phyloP scores from a whole-genome alignment of 345 rosid species.

The Orychophragmus violaceus region DNA sequence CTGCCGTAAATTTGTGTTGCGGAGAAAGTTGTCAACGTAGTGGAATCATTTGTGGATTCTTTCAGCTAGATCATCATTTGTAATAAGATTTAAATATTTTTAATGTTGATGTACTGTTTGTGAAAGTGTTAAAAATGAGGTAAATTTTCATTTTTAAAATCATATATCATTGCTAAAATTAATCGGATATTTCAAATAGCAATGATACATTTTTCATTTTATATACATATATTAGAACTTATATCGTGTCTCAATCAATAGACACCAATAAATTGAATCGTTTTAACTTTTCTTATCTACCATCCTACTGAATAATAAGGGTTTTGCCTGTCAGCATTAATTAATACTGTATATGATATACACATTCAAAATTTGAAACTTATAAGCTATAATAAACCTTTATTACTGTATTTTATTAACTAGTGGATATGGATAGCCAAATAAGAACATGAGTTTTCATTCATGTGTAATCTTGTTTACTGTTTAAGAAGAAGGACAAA shows the following conservation, averaged over 20 bases:
- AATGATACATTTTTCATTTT: not conserved
- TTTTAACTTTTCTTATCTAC: not conserved
- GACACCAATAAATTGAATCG: not conserved
- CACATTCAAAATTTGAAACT: not conserved
- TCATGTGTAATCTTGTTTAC: not conserved
- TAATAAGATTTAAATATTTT: no score
- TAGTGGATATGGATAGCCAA: not conserved
- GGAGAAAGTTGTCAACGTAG: no score
- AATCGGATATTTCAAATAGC: not conserved
- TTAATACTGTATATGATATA: not conserved
- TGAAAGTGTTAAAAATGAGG: no score
- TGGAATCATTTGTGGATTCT: no score
- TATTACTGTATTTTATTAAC: not conserved
- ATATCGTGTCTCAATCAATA: not conserved
- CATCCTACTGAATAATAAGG: not conserved
- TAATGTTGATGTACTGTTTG: no score
- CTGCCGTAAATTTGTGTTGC: no score
- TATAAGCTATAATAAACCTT: not conserved
- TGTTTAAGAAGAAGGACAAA: not conserved
- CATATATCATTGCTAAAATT: not conserved
- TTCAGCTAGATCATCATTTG: no score
- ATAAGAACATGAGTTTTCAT: not conserved
- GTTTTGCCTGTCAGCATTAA: not conserved
- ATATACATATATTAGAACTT: not conserved
- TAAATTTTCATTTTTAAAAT: no score